Evolutionary conservation across 2,329 filamentous ascomycete species (phyloP), one percentile per base, ranked within the genome.

Genomic region (Colletotrichum sp.): DNA sequence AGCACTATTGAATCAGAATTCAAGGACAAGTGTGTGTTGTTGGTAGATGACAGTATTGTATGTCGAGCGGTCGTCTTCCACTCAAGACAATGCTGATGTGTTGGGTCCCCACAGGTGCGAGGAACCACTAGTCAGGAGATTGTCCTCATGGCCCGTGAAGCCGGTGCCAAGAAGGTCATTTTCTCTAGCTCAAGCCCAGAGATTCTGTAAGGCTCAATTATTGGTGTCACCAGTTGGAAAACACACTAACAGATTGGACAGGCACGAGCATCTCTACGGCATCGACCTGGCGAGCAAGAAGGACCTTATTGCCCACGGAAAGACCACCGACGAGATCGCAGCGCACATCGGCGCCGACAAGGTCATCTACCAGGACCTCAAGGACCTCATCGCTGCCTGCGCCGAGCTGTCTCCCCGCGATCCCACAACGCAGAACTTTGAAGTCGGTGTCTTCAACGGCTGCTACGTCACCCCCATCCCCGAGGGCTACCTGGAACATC

Each of bases 371-470:
- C 87, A 88, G 77, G 82, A 82, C 10, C 90, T 99, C 2, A 90
- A 92, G 2, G 96, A 98, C 80, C 88, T 99, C n/a, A 93, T 94
- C 81, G 92, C 90, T 34, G 92, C 96, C 1, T 98, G 96, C 81
- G 90, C 92, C 3, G 93, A 95, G 79, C 90, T 95, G 6, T 93
- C 92, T 76, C 90, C 92, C 67, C 86, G 90, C 71, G 85, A 90
- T 76, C 86, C 87, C 39, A 83, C 85, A 44, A 82, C 91, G 80
- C 88, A 88, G 10, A 88, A 93, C 71, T 98, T 98, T 79, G 96
- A 99, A 83, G 93, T 98, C 4, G 96, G 96, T 70, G 96, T 98
- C 10, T 98, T 99, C 87, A 95, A 93, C 81, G 96, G 96, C 62
- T 92, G 93, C 78, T 98, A 98, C 84, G 89, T 95, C 77, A 98